Evolutionary conservation across 163 green algal species (phyloP), one percentile per base, ranked within the genome.

Genomic region (Chlorella variabilis): DNA sequence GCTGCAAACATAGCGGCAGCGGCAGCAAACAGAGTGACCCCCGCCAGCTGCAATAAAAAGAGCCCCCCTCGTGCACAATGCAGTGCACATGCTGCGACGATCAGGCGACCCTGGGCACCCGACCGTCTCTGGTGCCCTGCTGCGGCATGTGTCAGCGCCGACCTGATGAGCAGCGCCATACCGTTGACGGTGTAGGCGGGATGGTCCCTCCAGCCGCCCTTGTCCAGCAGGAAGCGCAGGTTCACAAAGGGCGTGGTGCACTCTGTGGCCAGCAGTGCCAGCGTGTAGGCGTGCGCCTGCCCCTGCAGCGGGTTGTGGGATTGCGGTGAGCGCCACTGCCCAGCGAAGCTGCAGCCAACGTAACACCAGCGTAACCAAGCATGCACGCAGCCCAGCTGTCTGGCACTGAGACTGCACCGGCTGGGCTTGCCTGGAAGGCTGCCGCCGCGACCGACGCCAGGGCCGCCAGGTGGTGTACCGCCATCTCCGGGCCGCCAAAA

Each of bases 201-300:
- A 6, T 70, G 73, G 7, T 80, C 36, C n/a, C 48, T 39, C 73
- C 73, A 80, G 25, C 73, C 73, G 0, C 38, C 80, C 75, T 81
- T 71, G 56, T 94, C 91, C 23, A 93, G 80, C 25, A 86, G 49
- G 84, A 84, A 92, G 2, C 88, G 82, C 34, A 83, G 59, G 77
- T 93, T 92, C 38, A 94, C 86, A 81, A 94, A 91, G 13, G 91
- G 91, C 8, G 91, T 94, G 27, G 91, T 93, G 77, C 86, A 81
- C 80, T 94, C 91, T 21, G 91, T 94, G 62, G 83, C 78, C 36
- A 94, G 85, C 84, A 93, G 86, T 38, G 86, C 85, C 25, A 93
- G 71, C 3, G 87, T 92, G 84, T 91, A 87, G 34, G 88, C 80
- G 70, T 94, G 91, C 4, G 65, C 88, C 34, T 93, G 71, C 11